Percentiles rank a stretch among this genome's conserved stretches.
Conservation (phyloP, 2,329 filamentous ascomycete species). For the Phyllosticta ampelicida region DNA sequence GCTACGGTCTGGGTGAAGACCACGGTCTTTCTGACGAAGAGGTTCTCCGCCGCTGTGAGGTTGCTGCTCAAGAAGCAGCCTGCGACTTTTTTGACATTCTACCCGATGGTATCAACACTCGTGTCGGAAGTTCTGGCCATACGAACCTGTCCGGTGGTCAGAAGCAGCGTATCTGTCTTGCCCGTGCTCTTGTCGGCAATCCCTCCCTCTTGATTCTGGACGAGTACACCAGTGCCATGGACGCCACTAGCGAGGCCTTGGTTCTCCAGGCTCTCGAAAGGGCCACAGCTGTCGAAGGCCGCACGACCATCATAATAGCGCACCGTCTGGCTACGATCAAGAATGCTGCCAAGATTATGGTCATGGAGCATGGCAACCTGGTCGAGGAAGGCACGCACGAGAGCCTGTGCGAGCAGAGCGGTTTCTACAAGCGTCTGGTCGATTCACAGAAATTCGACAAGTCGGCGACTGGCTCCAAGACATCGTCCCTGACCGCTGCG, state of each 20-base stretch:
- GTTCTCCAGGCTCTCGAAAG: constrained; percentile 25
- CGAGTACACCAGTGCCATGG: constrained; percentile 28
- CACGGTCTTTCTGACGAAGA: constrained; percentile 37
- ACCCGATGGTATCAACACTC: constrained; percentile 24
- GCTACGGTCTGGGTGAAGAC: constrained; percentile 28
- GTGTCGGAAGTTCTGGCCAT: constrained; percentile 35
- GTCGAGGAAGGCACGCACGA: constrained; percentile 25
- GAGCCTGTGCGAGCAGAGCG: constrained; percentile 17
- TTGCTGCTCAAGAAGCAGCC: constrained; percentile 51
- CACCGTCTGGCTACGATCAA: constrained; percentile 27
- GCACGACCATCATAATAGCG: constrained; percentile 28
- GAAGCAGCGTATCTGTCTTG: constrained; percentile 29
- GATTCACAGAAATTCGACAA: constrained; percentile 27
- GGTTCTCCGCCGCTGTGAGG: constrained; percentile 44
- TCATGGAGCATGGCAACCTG: constrained; percentile 24
- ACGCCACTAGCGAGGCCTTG: constrained; percentile 22
- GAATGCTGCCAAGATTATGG: constrained; percentile 27
- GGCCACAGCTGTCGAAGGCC: constrained; percentile 17
- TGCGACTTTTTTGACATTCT: constrained; percentile 42
- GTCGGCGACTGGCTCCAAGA: constrained; percentile 5
- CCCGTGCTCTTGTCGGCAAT: constrained; percentile 24
- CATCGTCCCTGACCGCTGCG: constrained; percentile 4
- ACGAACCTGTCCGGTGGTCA: constrained; percentile 28
- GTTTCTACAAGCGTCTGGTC: constrained; percentile 24
- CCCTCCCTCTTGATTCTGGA: constrained; percentile 25